Percentiles rank a stretch among this genome's conserved stretches.
These are phyloP conservation scores for Penicillium crystallinum DNA, from an alignment of 495 filamentous ascomycete genomes.

Conservation along the genomic window DNA sequence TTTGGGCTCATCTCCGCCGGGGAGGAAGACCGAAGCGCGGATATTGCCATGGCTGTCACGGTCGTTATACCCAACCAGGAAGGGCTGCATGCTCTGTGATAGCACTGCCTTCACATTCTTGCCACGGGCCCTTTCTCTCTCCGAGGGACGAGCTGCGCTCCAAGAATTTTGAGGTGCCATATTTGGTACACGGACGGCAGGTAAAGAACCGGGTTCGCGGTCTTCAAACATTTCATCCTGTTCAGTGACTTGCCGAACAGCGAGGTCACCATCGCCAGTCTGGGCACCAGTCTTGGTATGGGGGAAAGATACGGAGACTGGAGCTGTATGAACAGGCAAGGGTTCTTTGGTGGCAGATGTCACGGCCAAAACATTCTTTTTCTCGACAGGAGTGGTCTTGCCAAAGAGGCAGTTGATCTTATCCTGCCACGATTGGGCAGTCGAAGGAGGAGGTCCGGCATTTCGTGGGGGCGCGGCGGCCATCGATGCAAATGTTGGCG, in stretches of 20 bases:
- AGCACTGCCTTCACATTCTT: conserved; percentile 38
- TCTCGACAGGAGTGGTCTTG: conserved; percentile 49
- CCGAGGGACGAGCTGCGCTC: conserved; percentile 28
- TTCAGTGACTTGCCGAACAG: conserved; percentile 62
- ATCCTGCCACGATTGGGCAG: conserved; percentile 60
- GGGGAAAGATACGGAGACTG: conserved; percentile 58
- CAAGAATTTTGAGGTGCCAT: conserved; percentile 52
- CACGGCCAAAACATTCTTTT: conserved; percentile 49
- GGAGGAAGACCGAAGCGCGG: conserved; percentile 30
- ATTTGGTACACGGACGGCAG: conserved; percentile 60
- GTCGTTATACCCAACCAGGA: conserved; percentile 28
- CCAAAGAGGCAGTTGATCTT: conserved; percentile 68
- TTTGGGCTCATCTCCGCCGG: conserved; percentile 30
- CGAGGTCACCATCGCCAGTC: conserved; percentile 37
- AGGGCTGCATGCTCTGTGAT: conserved; percentile 36
- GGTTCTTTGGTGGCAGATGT: conserved; percentile 57
- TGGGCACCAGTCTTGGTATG: conserved; percentile 23
- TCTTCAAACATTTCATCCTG: conserved; percentile 80
- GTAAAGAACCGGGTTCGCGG: conserved; percentile 72
- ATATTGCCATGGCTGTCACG: conserved; percentile 33
- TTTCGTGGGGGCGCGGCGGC: conserved; percentile 40
- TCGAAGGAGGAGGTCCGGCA: conserved; percentile 14
- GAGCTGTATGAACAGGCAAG: conserved; percentile 49
- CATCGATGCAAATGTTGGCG: conserved; percentile 53
- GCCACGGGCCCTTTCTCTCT: conserved; percentile 22